These are phyloP conservation scores for Pelargonium fulgidum DNA, from an alignment of 441 rosid species.

Conservation along the genomic window DNA sequence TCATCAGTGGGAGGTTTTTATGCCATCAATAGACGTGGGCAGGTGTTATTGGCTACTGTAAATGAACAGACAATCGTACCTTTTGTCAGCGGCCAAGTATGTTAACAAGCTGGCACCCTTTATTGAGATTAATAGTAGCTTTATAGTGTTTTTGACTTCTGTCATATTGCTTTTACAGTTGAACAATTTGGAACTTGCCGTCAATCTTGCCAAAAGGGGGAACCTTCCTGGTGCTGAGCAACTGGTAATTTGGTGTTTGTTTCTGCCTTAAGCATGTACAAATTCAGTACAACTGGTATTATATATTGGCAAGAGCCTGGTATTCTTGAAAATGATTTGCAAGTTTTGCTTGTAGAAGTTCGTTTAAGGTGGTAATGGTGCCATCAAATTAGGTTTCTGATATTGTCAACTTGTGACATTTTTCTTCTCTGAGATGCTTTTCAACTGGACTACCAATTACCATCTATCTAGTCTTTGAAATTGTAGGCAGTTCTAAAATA, in stretches of 20 bases:
- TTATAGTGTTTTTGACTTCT: constrained; percentile 5
- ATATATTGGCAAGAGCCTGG: neutral
- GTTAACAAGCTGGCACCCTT: constrained; percentile 13
- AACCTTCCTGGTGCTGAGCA: constrained; percentile 98
- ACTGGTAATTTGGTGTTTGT: constrained; percentile 47
- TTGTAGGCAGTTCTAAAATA: neutral
- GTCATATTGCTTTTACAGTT: constrained; percentile 42
- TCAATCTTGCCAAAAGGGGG: constrained; percentile 95
- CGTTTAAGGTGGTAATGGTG: neutral
- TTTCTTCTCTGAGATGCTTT: neutral
- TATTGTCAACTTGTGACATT: neutral
- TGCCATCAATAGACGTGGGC: constrained; percentile 97
- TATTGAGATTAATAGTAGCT: neutral
- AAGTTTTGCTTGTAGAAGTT: neutral
- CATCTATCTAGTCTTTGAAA: neutral
- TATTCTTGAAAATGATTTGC: neutral
- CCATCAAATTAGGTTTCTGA: neutral
- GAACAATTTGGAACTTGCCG: constrained; percentile 94
- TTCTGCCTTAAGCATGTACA: constrained; percentile 3
- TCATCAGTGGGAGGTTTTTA: constrained; percentile 85
- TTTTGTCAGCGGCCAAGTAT: constrained; percentile 95
- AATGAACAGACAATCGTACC: constrained; percentile 94
- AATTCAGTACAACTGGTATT: neutral
- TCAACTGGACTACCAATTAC: neutral
- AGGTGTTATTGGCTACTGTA: constrained; percentile 87